Evolutionary conservation across 2,329 filamentous ascomycete genomes (phyloP), one percentile per base, ranked within the genome.

Genomic region (Colletotrichum incanum): DNA sequence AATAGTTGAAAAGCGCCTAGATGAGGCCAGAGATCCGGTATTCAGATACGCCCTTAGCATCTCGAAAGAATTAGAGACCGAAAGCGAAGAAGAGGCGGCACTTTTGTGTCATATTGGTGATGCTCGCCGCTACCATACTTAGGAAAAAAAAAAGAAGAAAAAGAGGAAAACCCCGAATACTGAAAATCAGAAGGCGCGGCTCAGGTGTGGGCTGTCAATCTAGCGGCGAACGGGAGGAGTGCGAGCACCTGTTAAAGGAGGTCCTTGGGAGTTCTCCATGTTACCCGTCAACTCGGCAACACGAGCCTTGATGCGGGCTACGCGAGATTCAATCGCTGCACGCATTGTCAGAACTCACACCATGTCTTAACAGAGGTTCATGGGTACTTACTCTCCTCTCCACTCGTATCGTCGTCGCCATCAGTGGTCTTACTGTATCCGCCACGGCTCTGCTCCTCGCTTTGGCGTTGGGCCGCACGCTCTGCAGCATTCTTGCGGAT

Each of bases 281-380:
- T 93, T 94, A 77, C 93, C 93, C 2, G 96, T 99, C 77, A 99
- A 85, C 82, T 98, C 95, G 64, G 96, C 96, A 71, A 99, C 96
- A 74, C 96, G 93, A 72, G 96, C 96, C 85, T 98, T 98, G 88
- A 99, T 99, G 74, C 96, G 93, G 60, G 96, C 96, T 72, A 98
- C 96, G 76, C 96, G 94, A 60, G 95, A 95, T 83, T 99, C 96
- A 78, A 98, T 98, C 45, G 95, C 94, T 97, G 76, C n/a, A 65
- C 31, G 16, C 52, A 1, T 54, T 61, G 80, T 80, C 80, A 80
- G 77, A 63, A 64, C 39, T 52, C 31, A n/a, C 9, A 18, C 50
- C n/a, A 5, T 31, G 9, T 34, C 18, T 20, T 2, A 12, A 26
- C 47, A 50, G 20, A 45, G 45, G 54, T 59, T 43, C n/a, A 26